Evolutionary conservation across 345 rosid species (phyloP), one percentile per base, ranked within the genome.

Genomic region (Salix viminalis): DNA sequence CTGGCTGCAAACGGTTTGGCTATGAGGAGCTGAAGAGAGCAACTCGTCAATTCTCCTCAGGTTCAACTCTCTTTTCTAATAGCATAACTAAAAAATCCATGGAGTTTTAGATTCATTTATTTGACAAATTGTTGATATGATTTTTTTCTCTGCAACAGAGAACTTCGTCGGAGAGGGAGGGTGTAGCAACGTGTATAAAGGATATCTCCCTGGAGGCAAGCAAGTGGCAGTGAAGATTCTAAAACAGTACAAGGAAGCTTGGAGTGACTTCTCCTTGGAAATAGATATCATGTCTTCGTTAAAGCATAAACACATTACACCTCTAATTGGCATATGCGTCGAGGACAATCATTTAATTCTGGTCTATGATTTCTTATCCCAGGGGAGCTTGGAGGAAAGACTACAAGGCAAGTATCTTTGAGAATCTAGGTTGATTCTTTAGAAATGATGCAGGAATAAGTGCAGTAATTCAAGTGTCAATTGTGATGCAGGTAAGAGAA

Each of bases 101-200:
- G n/a, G n/a, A 54, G 24, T 2, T 21, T 7, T 54, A 54, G n/a
- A 54, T 54, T 21, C 14, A 23, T 18, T 70, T 61, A 1, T 36
- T 30, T 61, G 62, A 21, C 24, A 1, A n/a, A 62, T 26, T 34
- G 19, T 71, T 48, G n/a, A 36, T 2, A 4, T 16, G 42, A 52
- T 11, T 39, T 75, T 30, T n/a, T 30, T 50, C 10, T 69, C 65
- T 36, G 2, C 10, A 18, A 18, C 79, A 77, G 81, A 52, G 36
- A 81, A 69, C 71, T 64, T 81, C 64, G 54, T 81, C 15, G 81
- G 84, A 30, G 78, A 77, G 41, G 84, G 84, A 69, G 84, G 84
- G 0, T 77, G 81, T 58, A 81, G 84, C 75, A 64, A 70, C n/a
- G 84, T 77, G 7, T 81, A 81, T 7, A 74, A 74, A 77, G 84